phyloP scores from a whole-genome alignment of 345 rosid species.

The Eucalyptus microcorys region DNA sequence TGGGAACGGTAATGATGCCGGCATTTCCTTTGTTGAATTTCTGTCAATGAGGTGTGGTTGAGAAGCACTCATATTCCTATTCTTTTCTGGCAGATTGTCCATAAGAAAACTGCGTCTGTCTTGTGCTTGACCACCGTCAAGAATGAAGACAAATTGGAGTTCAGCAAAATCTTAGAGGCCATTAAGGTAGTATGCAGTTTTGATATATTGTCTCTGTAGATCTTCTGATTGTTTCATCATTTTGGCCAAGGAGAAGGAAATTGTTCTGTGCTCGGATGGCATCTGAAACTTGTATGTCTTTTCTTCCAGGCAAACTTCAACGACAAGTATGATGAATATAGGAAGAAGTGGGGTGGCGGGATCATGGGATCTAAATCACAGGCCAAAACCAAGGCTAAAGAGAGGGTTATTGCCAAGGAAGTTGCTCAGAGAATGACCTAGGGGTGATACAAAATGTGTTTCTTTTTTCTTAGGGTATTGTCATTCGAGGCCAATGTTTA shows the following conservation, averaged over 20 bases:
- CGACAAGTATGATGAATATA: conserved; percentile 59
- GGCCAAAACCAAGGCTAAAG: conserved; percentile 67
- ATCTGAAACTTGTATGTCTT: background rate
- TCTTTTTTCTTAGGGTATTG: background rate
- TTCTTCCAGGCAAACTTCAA: conserved; percentile 49
- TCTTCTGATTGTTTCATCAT: background rate
- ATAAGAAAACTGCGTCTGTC: conserved; percentile 62
- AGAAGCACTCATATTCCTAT: background rate
- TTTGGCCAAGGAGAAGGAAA: background rate
- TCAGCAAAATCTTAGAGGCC: conserved; percentile 64
- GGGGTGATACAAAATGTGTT: background rate
- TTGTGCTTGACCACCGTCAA: conserved; percentile 68
- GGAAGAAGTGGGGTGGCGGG: conserved; percentile 88
- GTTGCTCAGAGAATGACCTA: conserved; percentile 67
- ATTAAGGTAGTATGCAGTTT: conserved; percentile 36
- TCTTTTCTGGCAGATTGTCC: conserved; percentile 36
- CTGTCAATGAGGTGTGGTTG: background rate
- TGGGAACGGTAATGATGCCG: conserved; percentile 21
- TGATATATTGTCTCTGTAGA: background rate
- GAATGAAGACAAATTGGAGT: conserved; percentile 72
- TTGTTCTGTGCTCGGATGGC: background rate
- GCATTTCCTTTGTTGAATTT: background rate
- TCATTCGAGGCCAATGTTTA: background rate
- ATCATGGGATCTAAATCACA: conserved; percentile 88
- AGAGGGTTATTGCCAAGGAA: conserved; percentile 60